Evolutionary conservation across 371 early-diverging fungal species (phyloP).

Genomic region (Dentiscutata heterogama): DNA sequence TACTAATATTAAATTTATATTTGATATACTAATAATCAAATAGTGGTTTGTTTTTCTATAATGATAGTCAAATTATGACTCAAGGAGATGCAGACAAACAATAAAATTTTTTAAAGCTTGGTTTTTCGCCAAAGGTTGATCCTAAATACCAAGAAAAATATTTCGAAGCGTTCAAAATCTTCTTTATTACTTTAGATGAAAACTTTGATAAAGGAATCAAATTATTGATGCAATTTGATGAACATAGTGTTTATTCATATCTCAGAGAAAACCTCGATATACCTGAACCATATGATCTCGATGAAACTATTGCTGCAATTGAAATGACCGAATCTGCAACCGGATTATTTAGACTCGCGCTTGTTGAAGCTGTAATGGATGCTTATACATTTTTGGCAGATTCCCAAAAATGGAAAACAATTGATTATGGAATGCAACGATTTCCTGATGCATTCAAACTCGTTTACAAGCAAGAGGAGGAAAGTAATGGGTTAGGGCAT

Average conservation of each 20-base stretch:
- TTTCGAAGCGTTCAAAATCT: not conserved
- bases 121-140: not conserved
- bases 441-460: constrained; percentile 3
- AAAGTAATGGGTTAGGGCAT: not conserved
- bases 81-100: not conserved
- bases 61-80: not conserved
- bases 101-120: not conserved
- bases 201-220: not conserved
- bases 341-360: not conserved
- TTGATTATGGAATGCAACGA: constrained; percentile 27
- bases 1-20: too few relatives aligned
- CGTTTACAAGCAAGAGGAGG: too few relatives aligned
- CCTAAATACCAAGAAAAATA: not conserved
- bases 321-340: not conserved
- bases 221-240: not conserved
- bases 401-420: not conserved
- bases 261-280: not conserved
- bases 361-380: not conserved
- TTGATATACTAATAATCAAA: too few relatives aligned
- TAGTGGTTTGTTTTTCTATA: too few relatives aligned
- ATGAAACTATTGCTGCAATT: constrained; percentile 1
- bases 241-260: constrained; percentile 10
- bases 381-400: not conserved
- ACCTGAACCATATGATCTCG: not conserved
- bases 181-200: not conserved